Evolutionary conservation across 2,329 filamentous ascomycete genomes (phyloP), one percentile per base, ranked within the genome.

Genomic region (Ambrosiella xylebori): DNA sequence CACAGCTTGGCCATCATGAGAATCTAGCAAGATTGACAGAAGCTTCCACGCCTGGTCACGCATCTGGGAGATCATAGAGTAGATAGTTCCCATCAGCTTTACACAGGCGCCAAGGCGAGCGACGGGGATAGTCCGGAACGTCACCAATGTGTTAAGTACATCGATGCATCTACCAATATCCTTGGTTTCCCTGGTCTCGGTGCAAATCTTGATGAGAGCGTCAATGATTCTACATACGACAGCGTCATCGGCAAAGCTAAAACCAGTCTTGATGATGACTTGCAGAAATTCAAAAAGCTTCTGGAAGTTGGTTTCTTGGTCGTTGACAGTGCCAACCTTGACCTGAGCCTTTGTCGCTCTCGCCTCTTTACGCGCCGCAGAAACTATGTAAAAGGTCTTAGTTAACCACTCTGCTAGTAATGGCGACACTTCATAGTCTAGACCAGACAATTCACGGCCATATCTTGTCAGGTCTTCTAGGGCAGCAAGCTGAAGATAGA

Each of bases 211-310:
- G 51, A 88, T 73, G 7, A 86, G 70, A 11, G 75, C 75, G 59
- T 79, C 75, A 59, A 90, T 78, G 57, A 89, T 69, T 2, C 73
- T 72, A 56, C 75, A 75, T 17, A 85, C 74, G 51, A 83, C 78
- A 38, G 74, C 69, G 62, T 86, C 82, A 62, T 77, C 76, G 27
- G 84, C 80, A 38, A 81, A 76, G 63, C 82, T 84, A 67, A 82
- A 85, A 66, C 84, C 87, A 72, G 86, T 89, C 66, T 86, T 88
- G 70, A 86, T 80, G 57, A 87, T 74, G 61, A 86, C 80, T 59
- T 77, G 76, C 57, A 85, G 63, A 63, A 82, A 85, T 11, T 72
- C 69, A 65, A 88, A 88, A 1, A 88, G 69, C 53, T 78, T 76
- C 1, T 76, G 71, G 57, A 89, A 72, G 64, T 80, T 82, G 62